Percentiles rank a stretch among this genome's conserved stretches.
These are phyloP conservation scores for Boletus speciosus DNA, from an alignment of 768 basidiomycete species.

Conservation along the genomic window DNA sequence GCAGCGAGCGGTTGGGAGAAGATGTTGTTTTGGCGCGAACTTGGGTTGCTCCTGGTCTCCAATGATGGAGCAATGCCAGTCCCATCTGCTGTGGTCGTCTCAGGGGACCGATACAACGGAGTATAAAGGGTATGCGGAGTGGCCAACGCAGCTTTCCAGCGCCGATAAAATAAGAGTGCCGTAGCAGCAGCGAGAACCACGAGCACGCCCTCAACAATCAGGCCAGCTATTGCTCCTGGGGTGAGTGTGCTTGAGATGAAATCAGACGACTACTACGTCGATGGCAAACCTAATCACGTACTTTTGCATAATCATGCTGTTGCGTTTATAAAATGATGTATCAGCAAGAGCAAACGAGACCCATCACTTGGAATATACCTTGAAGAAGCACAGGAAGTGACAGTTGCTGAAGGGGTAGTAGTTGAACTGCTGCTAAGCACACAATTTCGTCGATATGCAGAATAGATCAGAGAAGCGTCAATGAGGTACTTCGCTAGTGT, in stretches of 20 bases:
- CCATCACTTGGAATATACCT: conserved; percentile 2
- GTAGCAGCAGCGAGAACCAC: conserved; percentile 12
- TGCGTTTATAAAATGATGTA: neutral
- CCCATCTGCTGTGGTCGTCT: neutral
- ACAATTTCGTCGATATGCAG: neutral
- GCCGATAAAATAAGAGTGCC: conserved; percentile 21
- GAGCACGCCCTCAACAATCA: conserved; percentile 13
- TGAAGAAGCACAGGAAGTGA: neutral
- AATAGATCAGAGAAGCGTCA: neutral
- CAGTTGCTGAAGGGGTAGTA: neutral
- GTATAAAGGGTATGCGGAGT: conserved; percentile 2
- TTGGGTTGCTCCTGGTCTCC: conserved; percentile 1
- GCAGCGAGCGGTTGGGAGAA: neutral
- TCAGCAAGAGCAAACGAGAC: neutral
- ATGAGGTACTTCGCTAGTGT: conserved; percentile 16
- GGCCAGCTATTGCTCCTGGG: conserved; percentile 23
- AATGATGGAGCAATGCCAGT: conserved; percentile 8
- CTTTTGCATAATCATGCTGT: conserved; percentile 1
- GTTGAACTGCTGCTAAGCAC: neutral
- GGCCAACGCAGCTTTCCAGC: conserved; percentile 16
- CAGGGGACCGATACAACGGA: conserved; percentile 1
- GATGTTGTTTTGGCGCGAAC: neutral
- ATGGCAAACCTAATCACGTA: conserved; percentile 4
- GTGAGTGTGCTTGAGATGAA: conserved; percentile 10
- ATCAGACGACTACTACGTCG: neutral